Base-by-base conservation (phyloP, 805 yeast species). In the Metschnikowia sp. region DNA sequence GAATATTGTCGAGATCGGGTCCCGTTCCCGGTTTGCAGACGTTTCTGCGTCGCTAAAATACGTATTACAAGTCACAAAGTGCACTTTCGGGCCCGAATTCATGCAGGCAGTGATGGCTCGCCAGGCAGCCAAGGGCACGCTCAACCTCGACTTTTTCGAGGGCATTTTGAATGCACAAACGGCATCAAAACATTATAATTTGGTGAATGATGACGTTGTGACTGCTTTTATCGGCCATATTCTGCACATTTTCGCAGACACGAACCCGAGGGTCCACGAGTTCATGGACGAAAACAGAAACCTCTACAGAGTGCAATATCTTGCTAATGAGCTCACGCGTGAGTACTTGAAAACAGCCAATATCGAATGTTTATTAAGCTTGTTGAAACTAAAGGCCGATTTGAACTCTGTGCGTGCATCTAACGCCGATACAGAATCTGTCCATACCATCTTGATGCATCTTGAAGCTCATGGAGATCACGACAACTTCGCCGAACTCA, bases 191-290 rank as follows among this genome's bases (percentile, higher is more conserved):
- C 28, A 39, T 2, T 32, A 43, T 9, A 41, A 40, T 9, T 18
- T 58, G 5, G 30, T 69, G 11, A 59, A 58, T 42, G 63, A 58
- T 19, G 48, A 39, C 12, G 61, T 67, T 33, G 63, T 54, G 42
- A 10, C 29, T 4, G 29, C 44, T 8, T 60, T 60, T 41, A 60
- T 64, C 12, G 35, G 35, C 10, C 64, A 68, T 44, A 51, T 70
- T 10, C 72, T 70, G 37, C 42, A 51, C 7, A 45, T 70, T 15
- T 71, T 59, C 49, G 49, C 47, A 7, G 61, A 62, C 8, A 36
- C 49, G 4, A 59, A 59, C 18, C 75, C 75, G 0, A 45, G 49
- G n/a, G 58, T 61, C 10, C 77, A 72, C 50, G 73, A 71, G 51
- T 70, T 62, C 56, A 49, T 60, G 39, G 57, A 69, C 48, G 41